Evolutionary conservation across 208 protist genomes (phyloP).

Genomic region (Crithidia sp.): DNA sequence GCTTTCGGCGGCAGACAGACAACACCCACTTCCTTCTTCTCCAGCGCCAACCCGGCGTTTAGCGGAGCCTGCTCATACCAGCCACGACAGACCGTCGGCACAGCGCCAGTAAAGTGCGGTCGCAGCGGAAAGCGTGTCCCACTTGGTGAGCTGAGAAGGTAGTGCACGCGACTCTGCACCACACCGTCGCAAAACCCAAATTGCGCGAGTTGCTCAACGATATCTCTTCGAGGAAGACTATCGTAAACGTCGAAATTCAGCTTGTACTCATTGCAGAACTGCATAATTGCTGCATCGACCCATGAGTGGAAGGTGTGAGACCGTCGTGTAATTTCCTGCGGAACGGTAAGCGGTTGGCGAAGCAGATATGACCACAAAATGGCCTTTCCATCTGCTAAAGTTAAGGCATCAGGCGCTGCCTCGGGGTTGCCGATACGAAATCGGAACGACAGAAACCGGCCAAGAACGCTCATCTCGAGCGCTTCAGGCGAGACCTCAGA

Average conservation of each 20-base stretch:
- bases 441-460: slow-evolving; percentile 64
- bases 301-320: slow-evolving; percentile 53
- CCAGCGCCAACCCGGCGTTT: slow-evolving; percentile 32
- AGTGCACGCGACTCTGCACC: slow-evolving; percentile 46
- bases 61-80: slow-evolving; percentile 79
- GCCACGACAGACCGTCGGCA: slow-evolving; percentile 68
- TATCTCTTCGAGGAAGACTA: slow-evolving; percentile 12
- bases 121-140: slow-evolving; percentile 33
- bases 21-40: slow-evolving; percentile 52
- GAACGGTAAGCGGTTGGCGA: slow-evolving; percentile 41
- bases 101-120: slow-evolving; percentile 7
- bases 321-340: slow-evolving; percentile 30
- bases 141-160: slow-evolving; percentile 54
- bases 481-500: slow-evolving; percentile 19
- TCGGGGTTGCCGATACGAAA: slow-evolving; percentile 43
- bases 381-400: slow-evolving; percentile 62
- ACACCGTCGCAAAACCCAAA: slow-evolving; percentile 38
- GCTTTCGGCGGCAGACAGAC: slow-evolving; percentile 61
- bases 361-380: slow-evolving; percentile 79
- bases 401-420: slow-evolving; percentile 26
- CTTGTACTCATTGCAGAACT: slow-evolving; percentile 47
- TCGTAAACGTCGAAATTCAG: slow-evolving; percentile 45
- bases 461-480: slow-evolving; percentile 59
- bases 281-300: slow-evolving; percentile 41
- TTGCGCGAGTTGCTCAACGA: slow-evolving; percentile 54